These are phyloP conservation scores for Proliferodiscus dingleyae DNA, from an alignment of 2,329 filamentous ascomycete genomes.

Conservation along the genomic window DNA sequence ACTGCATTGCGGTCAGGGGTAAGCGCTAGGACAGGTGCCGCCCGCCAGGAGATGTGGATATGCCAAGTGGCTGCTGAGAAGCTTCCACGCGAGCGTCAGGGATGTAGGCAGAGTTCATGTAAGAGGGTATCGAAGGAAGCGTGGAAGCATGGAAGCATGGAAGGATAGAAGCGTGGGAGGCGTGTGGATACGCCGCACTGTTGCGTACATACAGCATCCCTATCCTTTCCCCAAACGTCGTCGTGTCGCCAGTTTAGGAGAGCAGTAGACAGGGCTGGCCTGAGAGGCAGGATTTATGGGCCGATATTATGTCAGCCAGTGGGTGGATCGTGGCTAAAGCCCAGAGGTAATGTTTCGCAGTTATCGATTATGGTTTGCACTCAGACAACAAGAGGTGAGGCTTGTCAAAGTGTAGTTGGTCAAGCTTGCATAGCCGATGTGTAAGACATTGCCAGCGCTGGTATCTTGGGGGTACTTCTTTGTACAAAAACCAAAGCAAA, in stretches of 20 bases:
- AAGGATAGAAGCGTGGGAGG: too few relatives aligned
- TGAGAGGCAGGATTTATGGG: background rate
- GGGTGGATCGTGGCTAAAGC: background rate
- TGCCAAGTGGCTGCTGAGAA: too few relatives aligned
- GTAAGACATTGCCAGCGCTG: too few relatives aligned
- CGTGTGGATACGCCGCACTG: too few relatives aligned
- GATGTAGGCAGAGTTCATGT: slow-evolving; percentile 1
- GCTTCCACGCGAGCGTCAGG: slow-evolving; percentile 15
- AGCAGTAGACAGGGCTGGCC: background rate
- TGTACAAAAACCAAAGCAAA: too few relatives aligned
- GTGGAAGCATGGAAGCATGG: slow-evolving; percentile 1
- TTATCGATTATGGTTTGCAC: background rate
- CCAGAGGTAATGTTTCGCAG: background rate
- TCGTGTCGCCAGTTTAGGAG: background rate
- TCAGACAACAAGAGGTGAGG: background rate
- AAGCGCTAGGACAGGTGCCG: background rate
- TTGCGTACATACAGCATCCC: background rate
- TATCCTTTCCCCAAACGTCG: background rate
- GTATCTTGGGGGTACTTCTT: too few relatives aligned
- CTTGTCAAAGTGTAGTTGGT: background rate
- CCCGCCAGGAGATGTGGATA: too few relatives aligned
- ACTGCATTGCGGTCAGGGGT: too few relatives aligned
- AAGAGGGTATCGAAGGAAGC: slow-evolving; percentile 1
- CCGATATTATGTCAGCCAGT: background rate
- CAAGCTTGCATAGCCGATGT: too few relatives aligned